phyloP scores from a whole-genome alignment of 306 rosid species.

The Inga laurina region DNA sequence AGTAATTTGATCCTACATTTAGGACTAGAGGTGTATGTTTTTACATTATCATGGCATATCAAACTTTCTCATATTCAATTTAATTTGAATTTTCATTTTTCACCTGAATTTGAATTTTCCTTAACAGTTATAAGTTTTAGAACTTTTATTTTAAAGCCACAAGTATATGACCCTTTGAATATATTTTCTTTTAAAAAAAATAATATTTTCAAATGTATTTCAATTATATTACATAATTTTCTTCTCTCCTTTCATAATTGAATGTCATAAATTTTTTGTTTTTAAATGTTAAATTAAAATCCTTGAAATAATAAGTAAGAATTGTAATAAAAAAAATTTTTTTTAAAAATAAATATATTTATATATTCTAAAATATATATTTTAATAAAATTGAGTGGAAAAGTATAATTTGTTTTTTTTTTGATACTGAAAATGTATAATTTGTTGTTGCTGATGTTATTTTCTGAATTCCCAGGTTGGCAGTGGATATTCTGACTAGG shows the following conservation, averaged over 20 bases:
- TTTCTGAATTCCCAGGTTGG: slow-evolving; percentile 76
- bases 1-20: no score
- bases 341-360: not conserved
- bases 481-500: slow-evolving; percentile 85
- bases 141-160: not conserved
- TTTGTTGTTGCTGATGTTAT: not conserved
- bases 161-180: not conserved
- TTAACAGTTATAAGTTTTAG: not conserved
- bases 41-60: not conserved
- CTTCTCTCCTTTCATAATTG: not conserved
- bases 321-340: not conserved
- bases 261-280: not conserved
- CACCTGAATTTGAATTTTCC: not conserved
- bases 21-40: no score
- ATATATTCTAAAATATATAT: not conserved
- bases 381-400: not conserved
- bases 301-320: not conserved
- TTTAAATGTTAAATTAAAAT: not conserved
- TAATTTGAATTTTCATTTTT: not conserved
- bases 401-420: not conserved
- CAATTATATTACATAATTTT: not conserved
- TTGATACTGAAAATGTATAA: not conserved
- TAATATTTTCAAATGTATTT: not conserved
- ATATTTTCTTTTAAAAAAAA: not conserved
- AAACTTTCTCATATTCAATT: not conserved